Evolutionary conservation across 2,329 filamentous ascomycete genomes (phyloP), one percentile per base, ranked within the genome.

Genomic region (Bertia moriformis): DNA sequence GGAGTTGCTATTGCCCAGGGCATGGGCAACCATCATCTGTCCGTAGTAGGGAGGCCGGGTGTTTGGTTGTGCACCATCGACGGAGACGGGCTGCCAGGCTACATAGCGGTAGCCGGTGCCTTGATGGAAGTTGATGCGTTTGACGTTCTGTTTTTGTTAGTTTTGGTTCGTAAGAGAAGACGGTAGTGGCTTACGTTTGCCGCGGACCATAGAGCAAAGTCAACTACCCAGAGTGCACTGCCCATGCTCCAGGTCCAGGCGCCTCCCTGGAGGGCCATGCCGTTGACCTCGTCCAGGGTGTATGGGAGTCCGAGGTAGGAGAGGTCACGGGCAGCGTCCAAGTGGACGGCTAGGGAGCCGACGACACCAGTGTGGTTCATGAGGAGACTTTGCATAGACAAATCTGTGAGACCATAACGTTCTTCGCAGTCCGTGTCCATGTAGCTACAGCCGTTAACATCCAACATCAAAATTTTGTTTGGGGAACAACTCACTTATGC

Each of bases 321-420:
- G 5, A 48, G 39, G 4, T 45, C 40, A 10, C 41, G 7, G 12
- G 42, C 38, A 3, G 36, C 43, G 19, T 42, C 19, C 12, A 45
- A 39, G 5, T 48, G 46, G 2, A 20, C 7, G 4, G 35, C 40
- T 15, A 44, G 13, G 33, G 37, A 43, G 10, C 39, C 17, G 1
- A 41, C 15, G 14, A 48, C 43, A 12, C 37, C 44, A 7, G 45
- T 44, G 43, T 48, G 47, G 18, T 48, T 47, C 45, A 47, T 49
- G 2, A 46, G 39, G 3, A 14, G 14, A 10, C 19, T n/a, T 17
- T n/a, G n/a, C n/a, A n/a, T n/a, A n/a, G n/a, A n/a, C n/a, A n/a
- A n/a, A n/a, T n/a, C n/a, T n/a, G n/a, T n/a, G n/a, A n/a, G n/a
- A n/a, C n/a, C n/a, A n/a, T n/a, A n/a, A n/a, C n/a, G n/a, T n/a